Evolutionary conservation across 306 rosid genomes (phyloP).

Genomic region (Prunus dulcis): DNA sequence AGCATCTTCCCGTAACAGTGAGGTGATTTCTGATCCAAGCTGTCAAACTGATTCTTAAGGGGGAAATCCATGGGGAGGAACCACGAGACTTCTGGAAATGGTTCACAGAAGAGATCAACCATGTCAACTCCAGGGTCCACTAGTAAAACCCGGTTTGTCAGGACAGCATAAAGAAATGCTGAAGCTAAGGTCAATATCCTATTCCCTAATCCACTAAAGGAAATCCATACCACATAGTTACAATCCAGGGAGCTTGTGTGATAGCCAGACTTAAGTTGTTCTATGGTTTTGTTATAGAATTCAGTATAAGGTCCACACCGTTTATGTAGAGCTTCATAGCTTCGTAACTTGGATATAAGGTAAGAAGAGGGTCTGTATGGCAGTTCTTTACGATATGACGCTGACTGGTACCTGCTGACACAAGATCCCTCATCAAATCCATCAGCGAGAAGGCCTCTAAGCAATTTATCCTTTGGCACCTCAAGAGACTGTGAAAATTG

Average conservation of each 20-base stretch:
- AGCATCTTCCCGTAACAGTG: conserved; percentile 63
- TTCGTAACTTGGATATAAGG: conserved; percentile 53
- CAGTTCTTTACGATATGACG: conserved; percentile 34
- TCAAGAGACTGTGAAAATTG: conserved; percentile 17
- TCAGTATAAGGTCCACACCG: conserved; percentile 64
- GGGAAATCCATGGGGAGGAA: conserved; percentile 61
- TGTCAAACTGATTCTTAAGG: conserved; percentile 31
- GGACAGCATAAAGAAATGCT: conserved; percentile 70
- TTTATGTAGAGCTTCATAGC: conserved; percentile 59
- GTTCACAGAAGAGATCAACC: conserved; percentile 69
- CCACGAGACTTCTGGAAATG: conserved; percentile 71
- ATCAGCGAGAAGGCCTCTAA: conserved; percentile 49
- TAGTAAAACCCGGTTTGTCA: conserved; percentile 62
- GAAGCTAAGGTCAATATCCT: conserved; percentile 64
- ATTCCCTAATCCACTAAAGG: conserved; percentile 74
- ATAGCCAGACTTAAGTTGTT: conserved; percentile 49
- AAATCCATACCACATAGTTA: conserved; percentile 64
- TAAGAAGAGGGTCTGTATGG: conserved; percentile 51
- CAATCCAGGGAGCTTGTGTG: conserved; percentile 34
- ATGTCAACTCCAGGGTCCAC: conserved; percentile 75
- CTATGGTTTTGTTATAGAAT: conserved; percentile 52
- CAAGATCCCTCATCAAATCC: conserved; percentile 60
- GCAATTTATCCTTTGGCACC: conserved; percentile 42
- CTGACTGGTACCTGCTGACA: conserved; percentile 61
- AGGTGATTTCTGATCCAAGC: conserved; percentile 43